Conservation (phyloP, 2,329 filamentous ascomycete genomes). For the Xylariomycetidae sp. region DNA sequence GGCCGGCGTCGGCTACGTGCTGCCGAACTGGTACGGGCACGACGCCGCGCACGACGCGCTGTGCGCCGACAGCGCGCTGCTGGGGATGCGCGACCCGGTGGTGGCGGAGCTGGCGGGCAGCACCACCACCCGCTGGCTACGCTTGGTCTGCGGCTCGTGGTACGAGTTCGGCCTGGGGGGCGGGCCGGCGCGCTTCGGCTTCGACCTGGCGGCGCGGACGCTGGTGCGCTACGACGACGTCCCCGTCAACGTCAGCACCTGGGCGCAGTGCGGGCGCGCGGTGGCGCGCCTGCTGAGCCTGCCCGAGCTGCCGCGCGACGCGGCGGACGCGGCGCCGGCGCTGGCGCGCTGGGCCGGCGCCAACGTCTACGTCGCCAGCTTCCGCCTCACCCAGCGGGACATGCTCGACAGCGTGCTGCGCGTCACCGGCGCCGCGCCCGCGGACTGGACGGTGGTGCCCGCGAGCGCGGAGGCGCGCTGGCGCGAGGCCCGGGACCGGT, state of each 20-base stretch:
- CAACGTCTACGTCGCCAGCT: conserved; percentile 45
- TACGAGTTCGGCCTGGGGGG: conserved; percentile 44
- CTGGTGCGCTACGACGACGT: conserved; percentile 49
- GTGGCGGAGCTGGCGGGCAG: conserved; percentile 20
- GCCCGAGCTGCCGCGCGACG: conserved; percentile 31
- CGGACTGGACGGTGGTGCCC: conserved; percentile 51
- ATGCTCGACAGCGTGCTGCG: conserved; percentile 55
- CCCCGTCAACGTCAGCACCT: conserved; percentile 51
- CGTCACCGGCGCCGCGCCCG: conserved; percentile 47
- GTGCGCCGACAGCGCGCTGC: conserved; percentile 1
- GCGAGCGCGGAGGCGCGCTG: conserved; percentile 41
- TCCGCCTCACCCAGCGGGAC: conserved; percentile 52
- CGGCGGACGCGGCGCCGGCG: conserved; percentile 27
- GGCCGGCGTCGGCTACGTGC: conserved; percentile 46
- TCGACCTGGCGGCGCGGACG: conserved; percentile 35
- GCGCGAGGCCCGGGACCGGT: conserved; percentile 33
- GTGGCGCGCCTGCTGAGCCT: conserved; percentile 44
- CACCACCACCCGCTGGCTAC: no score
- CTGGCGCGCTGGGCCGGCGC: conserved; percentile 39
- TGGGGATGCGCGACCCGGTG: conserved; percentile 3
- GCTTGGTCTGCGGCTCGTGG: conserved; percentile 41
- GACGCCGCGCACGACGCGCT: conserved; percentile 32
- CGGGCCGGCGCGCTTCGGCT: conserved; percentile 34
- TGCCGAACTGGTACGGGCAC: conserved; percentile 43
- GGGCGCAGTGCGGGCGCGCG: conserved; percentile 47